Percentiles rank a stretch among this genome's conserved stretches.
Conservation (phyloP, 352 stramenopile genomes). For the Thraustochytrium sp. region DNA sequence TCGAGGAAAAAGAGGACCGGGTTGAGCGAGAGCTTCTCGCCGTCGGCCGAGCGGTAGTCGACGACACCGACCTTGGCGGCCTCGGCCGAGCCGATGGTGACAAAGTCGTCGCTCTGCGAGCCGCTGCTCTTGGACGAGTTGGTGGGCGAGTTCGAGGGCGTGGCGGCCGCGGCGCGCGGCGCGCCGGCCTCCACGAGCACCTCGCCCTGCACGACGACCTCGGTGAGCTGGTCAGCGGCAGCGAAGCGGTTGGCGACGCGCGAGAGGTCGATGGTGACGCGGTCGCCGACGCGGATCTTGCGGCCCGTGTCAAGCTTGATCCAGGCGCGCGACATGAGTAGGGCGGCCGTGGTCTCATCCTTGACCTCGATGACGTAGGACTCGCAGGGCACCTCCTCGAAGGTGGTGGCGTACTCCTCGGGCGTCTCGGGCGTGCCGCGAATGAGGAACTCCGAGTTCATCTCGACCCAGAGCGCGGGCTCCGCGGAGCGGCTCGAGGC, state of each 20-base stretch:
- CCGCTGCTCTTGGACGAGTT: constrained; percentile 54
- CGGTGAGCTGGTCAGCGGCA: neutral
- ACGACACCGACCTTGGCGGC: neutral
- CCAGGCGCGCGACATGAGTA: constrained; percentile 39
- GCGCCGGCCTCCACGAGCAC: neutral
- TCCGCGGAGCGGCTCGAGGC: neutral
- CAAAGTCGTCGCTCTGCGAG: constrained; percentile 20
- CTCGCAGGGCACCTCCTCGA: constrained; percentile 58
- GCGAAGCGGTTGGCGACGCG: constrained; percentile 40
- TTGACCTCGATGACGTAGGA: constrained; percentile 42
- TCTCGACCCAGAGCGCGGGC: constrained; percentile 53
- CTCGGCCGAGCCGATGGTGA: neutral
- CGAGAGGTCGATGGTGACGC: neutral
- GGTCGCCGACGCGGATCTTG: constrained; percentile 1
- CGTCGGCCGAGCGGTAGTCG: neutral
- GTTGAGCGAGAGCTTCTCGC: constrained; percentile 18
- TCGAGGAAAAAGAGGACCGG: constrained; percentile 57
- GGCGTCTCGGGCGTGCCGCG: constrained; percentile 58
- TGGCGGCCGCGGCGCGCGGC: neutral
- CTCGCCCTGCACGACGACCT: neutral
- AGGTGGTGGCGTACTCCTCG: constrained; percentile 66
- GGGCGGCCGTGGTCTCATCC: constrained; percentile 21
- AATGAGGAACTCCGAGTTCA: constrained; percentile 74
- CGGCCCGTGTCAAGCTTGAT: constrained; percentile 45
- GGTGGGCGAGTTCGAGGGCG: neutral